phyloP scores from a whole-genome alignment of 2,329 filamentous ascomycete species.

The Neobulgaria alba region DNA sequence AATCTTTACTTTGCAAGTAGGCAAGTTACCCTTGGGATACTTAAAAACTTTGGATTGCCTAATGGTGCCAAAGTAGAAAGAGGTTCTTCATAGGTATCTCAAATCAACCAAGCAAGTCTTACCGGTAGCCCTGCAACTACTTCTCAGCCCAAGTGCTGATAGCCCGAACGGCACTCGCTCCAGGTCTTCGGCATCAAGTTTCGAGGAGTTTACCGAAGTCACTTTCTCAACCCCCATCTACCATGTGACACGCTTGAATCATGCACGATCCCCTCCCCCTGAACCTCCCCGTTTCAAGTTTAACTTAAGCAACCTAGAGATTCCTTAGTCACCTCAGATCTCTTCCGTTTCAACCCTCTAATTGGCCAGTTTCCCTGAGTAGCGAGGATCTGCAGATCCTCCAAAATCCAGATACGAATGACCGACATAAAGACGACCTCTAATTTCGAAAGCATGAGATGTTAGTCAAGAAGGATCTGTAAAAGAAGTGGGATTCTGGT shows the following conservation, averaged over 20 bases:
- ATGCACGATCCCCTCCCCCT: not conserved
- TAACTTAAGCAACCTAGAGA: not conserved
- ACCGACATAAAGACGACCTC: not conserved
- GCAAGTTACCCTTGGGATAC: no score
- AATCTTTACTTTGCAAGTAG: no score
- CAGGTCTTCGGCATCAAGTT: no score
- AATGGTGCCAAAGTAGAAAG: no score
- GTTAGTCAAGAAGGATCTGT: not conserved
- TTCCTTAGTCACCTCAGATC: not conserved
- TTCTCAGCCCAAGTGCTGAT: not conserved
- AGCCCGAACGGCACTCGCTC: not conserved
- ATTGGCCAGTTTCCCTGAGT: not conserved
- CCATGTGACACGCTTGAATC: not conserved
- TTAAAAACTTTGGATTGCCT: no score
- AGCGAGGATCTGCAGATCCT: not conserved
- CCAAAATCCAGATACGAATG: not conserved
- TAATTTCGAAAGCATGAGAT: not conserved
- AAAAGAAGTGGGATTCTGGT: not conserved
- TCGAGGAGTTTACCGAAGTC: not conserved
- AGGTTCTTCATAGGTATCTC: no score
- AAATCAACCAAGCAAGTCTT: no score
- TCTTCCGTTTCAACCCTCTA: not conserved
- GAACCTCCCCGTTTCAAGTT: not conserved
- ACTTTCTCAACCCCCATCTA: not conserved
- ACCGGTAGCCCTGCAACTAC: no score